Conservation (phyloP, 2,329 filamentous ascomycete genomes). For the Talaromyces rugulosus region DNA sequence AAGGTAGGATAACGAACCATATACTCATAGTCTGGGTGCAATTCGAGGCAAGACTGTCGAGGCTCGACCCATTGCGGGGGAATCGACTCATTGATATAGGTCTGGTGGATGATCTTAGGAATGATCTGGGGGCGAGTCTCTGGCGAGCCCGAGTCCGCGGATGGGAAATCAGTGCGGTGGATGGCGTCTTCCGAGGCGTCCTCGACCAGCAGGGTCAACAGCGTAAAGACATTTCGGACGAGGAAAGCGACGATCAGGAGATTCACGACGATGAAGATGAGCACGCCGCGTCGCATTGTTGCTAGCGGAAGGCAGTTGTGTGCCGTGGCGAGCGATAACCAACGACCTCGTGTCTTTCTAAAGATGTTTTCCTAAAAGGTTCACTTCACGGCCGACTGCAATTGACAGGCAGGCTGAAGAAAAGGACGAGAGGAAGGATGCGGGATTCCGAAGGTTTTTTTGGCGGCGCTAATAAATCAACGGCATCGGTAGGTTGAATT, state of each 20-base stretch:
- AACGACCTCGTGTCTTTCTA: background rate
- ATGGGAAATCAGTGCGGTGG: constrained; percentile 60
- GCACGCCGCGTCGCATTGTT: constrained; percentile 55
- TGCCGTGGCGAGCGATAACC: background rate
- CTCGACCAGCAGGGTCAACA: constrained; percentile 66
- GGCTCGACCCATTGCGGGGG: constrained; percentile 62
- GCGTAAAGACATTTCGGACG: constrained; percentile 64
- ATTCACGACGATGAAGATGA: constrained; percentile 63
- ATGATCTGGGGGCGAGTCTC: constrained; percentile 59
- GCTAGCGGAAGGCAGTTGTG: constrained; percentile 2
- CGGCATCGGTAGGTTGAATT: too few relatives aligned
- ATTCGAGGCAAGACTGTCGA: constrained; percentile 62
- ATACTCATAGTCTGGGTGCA: constrained; percentile 70
- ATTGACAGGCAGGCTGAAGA: background rate
- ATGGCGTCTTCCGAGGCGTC: constrained; percentile 66
- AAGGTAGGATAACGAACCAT: constrained; percentile 48
- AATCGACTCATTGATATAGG: constrained; percentile 67
- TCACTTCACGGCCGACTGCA: background rate
- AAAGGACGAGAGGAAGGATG: background rate
- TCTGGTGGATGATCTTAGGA: constrained; percentile 74
- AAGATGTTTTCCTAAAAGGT: background rate
- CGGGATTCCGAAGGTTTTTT: too few relatives aligned
- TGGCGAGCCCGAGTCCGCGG: constrained; percentile 58
- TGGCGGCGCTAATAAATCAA: too few relatives aligned
- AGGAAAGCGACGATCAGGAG: constrained; percentile 60